Conservation (phyloP, 306 rosid genomes). For the Psophocarpus tetragonolobus region DNA sequence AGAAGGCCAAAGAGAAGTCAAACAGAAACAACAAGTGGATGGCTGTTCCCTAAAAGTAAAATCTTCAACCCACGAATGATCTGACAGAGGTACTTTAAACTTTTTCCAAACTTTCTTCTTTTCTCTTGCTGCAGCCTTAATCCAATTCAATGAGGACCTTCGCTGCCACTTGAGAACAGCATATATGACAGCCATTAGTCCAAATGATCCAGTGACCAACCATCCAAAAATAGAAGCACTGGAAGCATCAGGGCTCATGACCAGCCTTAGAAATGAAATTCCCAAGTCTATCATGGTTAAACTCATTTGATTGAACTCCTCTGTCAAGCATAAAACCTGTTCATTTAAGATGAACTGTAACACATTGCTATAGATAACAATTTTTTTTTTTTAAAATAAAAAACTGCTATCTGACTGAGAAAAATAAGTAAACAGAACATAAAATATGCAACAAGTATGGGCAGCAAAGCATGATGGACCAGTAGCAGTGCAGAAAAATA, state of each 20-base stretch:
- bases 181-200: constrained; percentile 56
- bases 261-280: constrained; percentile 44
- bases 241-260: constrained; percentile 45
- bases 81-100: constrained; percentile 61
- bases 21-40: constrained; percentile 72
- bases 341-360: neutral
- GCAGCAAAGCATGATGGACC: constrained; percentile 12
- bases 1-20: constrained; percentile 65
- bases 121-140: constrained; percentile 75
- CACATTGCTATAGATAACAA: constrained; percentile 8
- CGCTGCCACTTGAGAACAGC: constrained; percentile 73
- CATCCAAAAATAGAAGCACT: constrained; percentile 57
- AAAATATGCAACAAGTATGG: constrained; percentile 17
- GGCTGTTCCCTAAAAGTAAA: constrained; percentile 62
- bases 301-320: constrained; percentile 22
- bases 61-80: constrained; percentile 72
- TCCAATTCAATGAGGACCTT: constrained; percentile 68
- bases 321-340: constrained; percentile 43
- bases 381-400: neutral
- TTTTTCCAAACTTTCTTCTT: constrained; percentile 75
- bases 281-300: constrained; percentile 49
- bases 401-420: constrained; percentile 18
- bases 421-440: constrained; percentile 11
- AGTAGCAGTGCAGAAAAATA: constrained; percentile 20
- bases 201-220: constrained; percentile 67